phyloP scores from a whole-genome alignment of 768 basidiomycete species.

The Chalciporus piperatus region DNA sequence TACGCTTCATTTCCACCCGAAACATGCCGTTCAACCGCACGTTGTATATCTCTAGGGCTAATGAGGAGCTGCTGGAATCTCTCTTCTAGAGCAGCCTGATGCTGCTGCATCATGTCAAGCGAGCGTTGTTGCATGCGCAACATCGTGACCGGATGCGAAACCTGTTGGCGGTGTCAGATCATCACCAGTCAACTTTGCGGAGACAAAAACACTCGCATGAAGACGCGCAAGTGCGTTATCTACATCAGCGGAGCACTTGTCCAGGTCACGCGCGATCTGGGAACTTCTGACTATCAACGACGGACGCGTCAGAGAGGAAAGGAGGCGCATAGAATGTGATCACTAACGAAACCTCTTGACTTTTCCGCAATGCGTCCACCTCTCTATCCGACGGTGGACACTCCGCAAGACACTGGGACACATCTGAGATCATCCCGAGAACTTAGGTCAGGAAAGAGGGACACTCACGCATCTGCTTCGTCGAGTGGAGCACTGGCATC shows the following conservation, averaged over 20 bases:
- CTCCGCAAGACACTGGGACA: constrained; percentile 39
- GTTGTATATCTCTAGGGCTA: constrained; percentile 34
- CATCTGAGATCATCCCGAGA: background rate
- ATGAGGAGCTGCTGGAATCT: constrained; percentile 41
- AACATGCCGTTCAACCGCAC: constrained; percentile 38
- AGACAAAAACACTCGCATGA: constrained; percentile 33
- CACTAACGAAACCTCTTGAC: constrained; percentile 40
- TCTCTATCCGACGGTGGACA: constrained; percentile 38
- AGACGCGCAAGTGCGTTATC: constrained; percentile 41
- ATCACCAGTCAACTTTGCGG: background rate
- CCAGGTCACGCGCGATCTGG: constrained; percentile 47
- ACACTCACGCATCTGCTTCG: constrained; percentile 42
- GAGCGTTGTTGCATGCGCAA: constrained; percentile 31
- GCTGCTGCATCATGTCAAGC: constrained; percentile 21
- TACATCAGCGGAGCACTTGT: constrained; percentile 42
- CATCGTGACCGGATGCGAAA: constrained; percentile 20
- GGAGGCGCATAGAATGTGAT: background rate
- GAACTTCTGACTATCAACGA: constrained; percentile 39
- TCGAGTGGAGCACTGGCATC: constrained; percentile 41
- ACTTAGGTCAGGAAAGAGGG: background rate
- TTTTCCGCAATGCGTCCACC: constrained; percentile 39
- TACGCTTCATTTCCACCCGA: constrained; percentile 42
- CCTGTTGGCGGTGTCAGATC: constrained; percentile 12
- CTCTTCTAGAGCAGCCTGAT: constrained; percentile 36
- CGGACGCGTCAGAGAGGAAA: constrained; percentile 4